phyloP scores from a whole-genome alignment of 192 early-diverging fungal species.

The Haplosporangium gracile region DNA sequence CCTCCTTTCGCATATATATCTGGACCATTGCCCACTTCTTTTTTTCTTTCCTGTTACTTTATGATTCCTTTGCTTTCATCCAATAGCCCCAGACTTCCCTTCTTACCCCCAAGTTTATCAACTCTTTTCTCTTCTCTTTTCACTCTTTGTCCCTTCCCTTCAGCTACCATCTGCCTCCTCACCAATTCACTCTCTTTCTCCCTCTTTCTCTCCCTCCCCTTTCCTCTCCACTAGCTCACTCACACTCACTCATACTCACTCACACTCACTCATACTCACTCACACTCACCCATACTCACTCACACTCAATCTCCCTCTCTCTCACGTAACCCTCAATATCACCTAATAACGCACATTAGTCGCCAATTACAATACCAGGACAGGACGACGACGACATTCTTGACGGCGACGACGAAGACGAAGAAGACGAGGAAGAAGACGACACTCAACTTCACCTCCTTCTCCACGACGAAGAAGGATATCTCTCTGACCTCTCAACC shows the following conservation, averaged over 20 bases:
- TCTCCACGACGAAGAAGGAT: slow-evolving; percentile 32
- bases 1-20: not conserved
- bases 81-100: not conserved
- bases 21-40: not conserved
- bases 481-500: slow-evolving; percentile 45
- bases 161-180: not conserved
- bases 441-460: not conserved
- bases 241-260: not conserved
- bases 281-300: not conserved
- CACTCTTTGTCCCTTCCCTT: not conserved
- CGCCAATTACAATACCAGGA: not conserved
- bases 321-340: not conserved
- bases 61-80: not conserved
- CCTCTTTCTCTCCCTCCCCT: no score
- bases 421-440: slow-evolving; percentile 28
- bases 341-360: not conserved
- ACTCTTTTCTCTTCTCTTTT: not conserved
- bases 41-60: not conserved
- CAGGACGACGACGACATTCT: not conserved
- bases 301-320: not conserved
- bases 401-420: slow-evolving; percentile 12
- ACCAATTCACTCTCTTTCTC: not conserved
- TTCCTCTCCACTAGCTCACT: not conserved
- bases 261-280: not conserved
- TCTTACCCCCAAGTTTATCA: not conserved